Evolutionary conservation across 495 filamentous ascomycete species (phyloP), one percentile per base, ranked within the genome.

Genomic region (Xylaria cubensis): DNA sequence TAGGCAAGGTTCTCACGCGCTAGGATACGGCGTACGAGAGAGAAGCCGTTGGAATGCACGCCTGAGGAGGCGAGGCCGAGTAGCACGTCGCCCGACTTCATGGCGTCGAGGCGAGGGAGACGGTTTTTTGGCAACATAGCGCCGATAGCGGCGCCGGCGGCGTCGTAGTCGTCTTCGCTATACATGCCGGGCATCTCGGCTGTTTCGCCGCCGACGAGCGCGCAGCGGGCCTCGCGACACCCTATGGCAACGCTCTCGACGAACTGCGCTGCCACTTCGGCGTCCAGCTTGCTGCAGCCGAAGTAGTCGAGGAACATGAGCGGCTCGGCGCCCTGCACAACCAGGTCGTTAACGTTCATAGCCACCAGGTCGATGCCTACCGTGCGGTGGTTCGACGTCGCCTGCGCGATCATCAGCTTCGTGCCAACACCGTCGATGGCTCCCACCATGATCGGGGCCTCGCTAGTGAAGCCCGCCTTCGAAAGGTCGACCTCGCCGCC

Each of bases 131-230:
- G 81, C 17, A 83, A 78, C 81, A 98, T 92, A 63, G 93, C 93
- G 58, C 96, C 96, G 66, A 94, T 90, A 21, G 94, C 94, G 41
- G 91, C 90, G 71, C 97, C 96, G 24, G 92, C 94, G 17, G 95
- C 93, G 76, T 98, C 95, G 81, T 97, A 98, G 72, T 94, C 91
- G 48, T 92, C 90, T 34, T 86, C 88, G 8, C 89, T 80, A 83
- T 97, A 97, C 81, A 98, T 90, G 56, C 93, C 94, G 7, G 95
- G 95, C 96, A 99, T 97, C 83, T 98, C 96, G 10, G 96, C 96
- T 3, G 96, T 98, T 81, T 99, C 96, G 32, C 96, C 96, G 26
- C 96, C 96, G 53, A 97, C 90, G 7, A 99, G 87, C n/a, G 94
- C 94, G 73, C 95, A 97, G 61, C 90, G 90, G 8, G 94, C 89